phyloP scores from a whole-genome alignment of 139 green algal genomes.

The Pleodorina starrii region DNA sequence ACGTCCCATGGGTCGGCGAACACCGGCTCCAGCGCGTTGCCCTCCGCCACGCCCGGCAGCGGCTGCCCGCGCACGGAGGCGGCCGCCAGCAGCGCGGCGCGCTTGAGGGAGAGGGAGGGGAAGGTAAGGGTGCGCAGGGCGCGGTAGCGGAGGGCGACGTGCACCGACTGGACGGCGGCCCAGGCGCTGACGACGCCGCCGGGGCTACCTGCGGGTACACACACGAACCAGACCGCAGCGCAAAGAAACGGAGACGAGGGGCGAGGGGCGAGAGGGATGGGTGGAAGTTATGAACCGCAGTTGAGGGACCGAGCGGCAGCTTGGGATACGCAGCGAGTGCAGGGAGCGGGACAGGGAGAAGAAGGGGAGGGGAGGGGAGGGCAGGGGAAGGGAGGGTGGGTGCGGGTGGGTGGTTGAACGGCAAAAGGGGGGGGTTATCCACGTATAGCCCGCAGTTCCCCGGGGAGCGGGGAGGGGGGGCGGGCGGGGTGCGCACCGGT shows the following conservation, averaged over 20 bases:
- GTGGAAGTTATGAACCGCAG: background rate
- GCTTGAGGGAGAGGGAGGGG: conserved; percentile 76
- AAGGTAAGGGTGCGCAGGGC: conserved; percentile 75
- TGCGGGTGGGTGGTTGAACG: too few relatives aligned
- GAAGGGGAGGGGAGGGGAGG: background rate
- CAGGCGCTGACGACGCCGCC: conserved; percentile 71
- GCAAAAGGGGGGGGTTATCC: too few relatives aligned
- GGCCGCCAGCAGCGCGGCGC: conserved; percentile 59
- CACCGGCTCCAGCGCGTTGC: conserved; percentile 64
- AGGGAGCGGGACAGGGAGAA: background rate
- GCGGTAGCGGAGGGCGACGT: conserved; percentile 77
- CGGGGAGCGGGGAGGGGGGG: too few relatives aligned
- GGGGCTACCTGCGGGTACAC: conserved; percentile 47
- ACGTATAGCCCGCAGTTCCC: too few relatives aligned
- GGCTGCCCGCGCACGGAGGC: conserved; percentile 46
- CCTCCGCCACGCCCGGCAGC: conserved; percentile 50
- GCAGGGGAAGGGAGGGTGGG: background rate
- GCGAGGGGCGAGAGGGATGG: background rate
- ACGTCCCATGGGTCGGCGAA: conserved; percentile 28
- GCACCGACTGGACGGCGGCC: conserved; percentile 69
- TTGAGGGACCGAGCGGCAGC: too few relatives aligned
- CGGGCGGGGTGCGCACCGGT: too few relatives aligned
- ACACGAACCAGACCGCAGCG: too few relatives aligned
- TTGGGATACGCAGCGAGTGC: too few relatives aligned
- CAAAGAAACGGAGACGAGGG: too few relatives aligned